Percentiles rank a stretch among this genome's conserved stretches.
These are phyloP conservation scores for Hortiboletus campestris DNA, from an alignment of 768 basidiomycete genomes.

Conservation along the genomic window DNA sequence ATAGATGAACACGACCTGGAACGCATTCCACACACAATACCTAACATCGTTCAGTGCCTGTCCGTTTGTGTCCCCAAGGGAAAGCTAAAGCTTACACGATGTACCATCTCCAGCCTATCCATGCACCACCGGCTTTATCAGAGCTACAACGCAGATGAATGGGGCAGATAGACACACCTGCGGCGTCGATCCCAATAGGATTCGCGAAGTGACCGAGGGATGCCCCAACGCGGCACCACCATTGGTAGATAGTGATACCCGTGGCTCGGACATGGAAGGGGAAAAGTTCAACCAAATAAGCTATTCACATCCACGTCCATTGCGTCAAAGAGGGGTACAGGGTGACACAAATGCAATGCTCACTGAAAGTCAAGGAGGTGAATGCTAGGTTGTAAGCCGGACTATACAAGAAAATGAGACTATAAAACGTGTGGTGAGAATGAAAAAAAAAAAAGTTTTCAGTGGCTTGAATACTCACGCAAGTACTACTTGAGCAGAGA, in stretches of 20 bases:
- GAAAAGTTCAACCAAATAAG: constrained; percentile 63
- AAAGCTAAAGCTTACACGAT: neutral
- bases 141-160: neutral
- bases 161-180: neutral
- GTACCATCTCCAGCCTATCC: constrained; percentile 14
- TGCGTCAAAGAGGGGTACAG: neutral
- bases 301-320: constrained; percentile 24
- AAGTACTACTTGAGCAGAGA: constrained; percentile 8
- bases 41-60: neutral
- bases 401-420: constrained; percentile 16
- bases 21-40: neutral
- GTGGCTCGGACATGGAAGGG: constrained; percentile 59
- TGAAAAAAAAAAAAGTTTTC: neutral
- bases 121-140: neutral
- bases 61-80: neutral
- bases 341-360: neutral
- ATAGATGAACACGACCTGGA: constrained; percentile 14
- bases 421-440: neutral
- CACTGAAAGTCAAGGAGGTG: neutral
- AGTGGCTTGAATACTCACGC: constrained; percentile 4
- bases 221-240: constrained; percentile 43
- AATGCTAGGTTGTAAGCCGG: constrained; percentile 2
- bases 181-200: constrained; percentile 7
- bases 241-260: constrained; percentile 60
- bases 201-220: constrained; percentile 5